Percentiles rank a stretch among this genome's conserved stretches.
Evolutionary conservation across 2,329 filamentous ascomycete species (phyloP).

Genomic region (Chlorencoelia australis): DNA sequence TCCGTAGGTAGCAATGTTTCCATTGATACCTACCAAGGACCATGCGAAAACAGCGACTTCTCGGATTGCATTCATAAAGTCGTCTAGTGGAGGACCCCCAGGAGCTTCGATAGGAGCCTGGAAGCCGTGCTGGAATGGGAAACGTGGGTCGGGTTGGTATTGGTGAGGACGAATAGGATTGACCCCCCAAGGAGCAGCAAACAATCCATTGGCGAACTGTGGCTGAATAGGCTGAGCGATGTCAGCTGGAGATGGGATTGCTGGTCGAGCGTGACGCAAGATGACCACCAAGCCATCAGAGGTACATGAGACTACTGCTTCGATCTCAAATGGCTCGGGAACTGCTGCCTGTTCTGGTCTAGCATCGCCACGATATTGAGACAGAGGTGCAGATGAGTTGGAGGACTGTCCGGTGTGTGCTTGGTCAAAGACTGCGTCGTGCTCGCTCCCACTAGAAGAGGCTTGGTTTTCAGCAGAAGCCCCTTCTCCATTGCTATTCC

Average conservation of each 20-base stretch:
- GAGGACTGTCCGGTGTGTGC: no score
- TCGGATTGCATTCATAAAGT: slow-evolving; percentile 70
- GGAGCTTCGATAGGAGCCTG: slow-evolving; percentile 34
- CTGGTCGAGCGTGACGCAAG: slow-evolving; percentile 61
- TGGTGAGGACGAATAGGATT: slow-evolving; percentile 46
- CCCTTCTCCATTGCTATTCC: slow-evolving; percentile 4
- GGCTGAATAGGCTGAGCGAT: slow-evolving; percentile 34
- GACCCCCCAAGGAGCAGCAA: slow-evolving; percentile 70
- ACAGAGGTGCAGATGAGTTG: slow-evolving; percentile 1
- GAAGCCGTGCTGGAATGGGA: slow-evolving; percentile 32
- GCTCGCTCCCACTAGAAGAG: no score
- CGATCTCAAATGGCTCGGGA: slow-evolving; percentile 54
- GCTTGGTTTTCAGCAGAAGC: no score
- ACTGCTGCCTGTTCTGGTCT: slow-evolving; percentile 36
- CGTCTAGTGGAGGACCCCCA: slow-evolving; percentile 45
- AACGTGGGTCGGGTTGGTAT: slow-evolving; percentile 30
- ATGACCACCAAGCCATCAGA: slow-evolving; percentile 82
- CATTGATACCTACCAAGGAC: slow-evolving; percentile 73
- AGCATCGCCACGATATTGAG: slow-evolving; percentile 26
- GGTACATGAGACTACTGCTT: slow-evolving; percentile 85
- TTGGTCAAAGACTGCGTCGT: background rate
- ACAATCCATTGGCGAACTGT: slow-evolving; percentile 52
- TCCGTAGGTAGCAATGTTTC: slow-evolving; percentile 55
- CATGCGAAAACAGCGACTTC: slow-evolving; percentile 85
- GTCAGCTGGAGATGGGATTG: slow-evolving; percentile 53